Percentiles rank a stretch among this genome's conserved stretches.
phyloP scores from a whole-genome alignment of 768 basidiomycete species.

The Cystofilobasidium macerans region DNA sequence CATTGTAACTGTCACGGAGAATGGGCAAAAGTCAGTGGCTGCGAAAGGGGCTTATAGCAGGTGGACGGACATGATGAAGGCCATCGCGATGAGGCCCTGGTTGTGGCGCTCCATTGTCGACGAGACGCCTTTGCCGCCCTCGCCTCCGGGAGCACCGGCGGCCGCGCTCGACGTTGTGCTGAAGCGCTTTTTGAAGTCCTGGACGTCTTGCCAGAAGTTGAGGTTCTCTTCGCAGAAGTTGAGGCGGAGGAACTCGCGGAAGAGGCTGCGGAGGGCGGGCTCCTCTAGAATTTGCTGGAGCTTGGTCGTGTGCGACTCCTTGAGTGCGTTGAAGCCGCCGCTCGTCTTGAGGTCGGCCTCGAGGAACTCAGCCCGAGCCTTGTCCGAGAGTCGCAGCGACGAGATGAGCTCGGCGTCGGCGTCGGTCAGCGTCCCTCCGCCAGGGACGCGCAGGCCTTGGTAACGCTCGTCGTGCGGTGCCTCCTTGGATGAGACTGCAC shows the following conservation, averaged over 20 bases:
- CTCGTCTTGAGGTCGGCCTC: conserved; percentile 17
- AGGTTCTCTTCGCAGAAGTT: conserved; percentile 99
- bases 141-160: conserved; percentile 30
- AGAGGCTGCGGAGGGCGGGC: conserved; percentile 71
- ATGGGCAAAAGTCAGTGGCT: not conserved
- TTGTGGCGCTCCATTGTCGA: conserved; percentile 92
- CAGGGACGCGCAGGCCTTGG: conserved; percentile 14
- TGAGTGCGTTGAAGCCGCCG: conserved; percentile 43
- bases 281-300: conserved; percentile 87
- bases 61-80: conserved; percentile 54
- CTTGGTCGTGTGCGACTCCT: conserved; percentile 86
- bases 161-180: conserved; percentile 86
- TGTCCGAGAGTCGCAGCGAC: conserved; percentile 14
- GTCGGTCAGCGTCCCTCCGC: not conserved
- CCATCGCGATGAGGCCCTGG: conserved; percentile 84
- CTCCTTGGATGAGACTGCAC: conserved; percentile 7
- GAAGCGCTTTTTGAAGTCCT: conserved; percentile 94
- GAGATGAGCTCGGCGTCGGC: conserved; percentile 18
- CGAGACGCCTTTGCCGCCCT: conserved; percentile 28
- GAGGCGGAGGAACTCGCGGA: conserved; percentile 83
- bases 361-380: conserved; percentile 15
- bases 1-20: conserved; percentile 54
- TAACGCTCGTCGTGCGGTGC: conserved; percentile 22
- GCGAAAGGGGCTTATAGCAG: not conserved
- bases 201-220: conserved; percentile 91